These are phyloP conservation scores for Rutstroemia sp. DNA, from an alignment of 2,329 filamentous ascomycete genomes.

Conservation along the genomic window DNA sequence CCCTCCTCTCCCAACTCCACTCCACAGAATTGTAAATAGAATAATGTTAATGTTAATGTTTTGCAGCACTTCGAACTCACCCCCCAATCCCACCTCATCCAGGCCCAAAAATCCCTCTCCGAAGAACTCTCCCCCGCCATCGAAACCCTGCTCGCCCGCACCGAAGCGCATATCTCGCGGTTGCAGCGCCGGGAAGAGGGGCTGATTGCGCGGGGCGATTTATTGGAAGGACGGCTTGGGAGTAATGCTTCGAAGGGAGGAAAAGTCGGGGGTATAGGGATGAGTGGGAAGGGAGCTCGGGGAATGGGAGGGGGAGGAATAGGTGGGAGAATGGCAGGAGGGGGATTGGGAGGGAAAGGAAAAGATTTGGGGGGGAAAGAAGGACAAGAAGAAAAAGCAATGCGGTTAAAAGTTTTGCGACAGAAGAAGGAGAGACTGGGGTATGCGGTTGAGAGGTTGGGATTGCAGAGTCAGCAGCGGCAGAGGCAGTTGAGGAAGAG, in stretches of 20 bases:
- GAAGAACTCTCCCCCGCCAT: conserved; percentile 69
- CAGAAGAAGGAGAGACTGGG: conserved; percentile 65
- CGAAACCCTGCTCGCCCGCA: conserved; percentile 51
- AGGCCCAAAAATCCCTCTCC: conserved; percentile 57
- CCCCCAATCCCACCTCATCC: conserved; percentile 54
- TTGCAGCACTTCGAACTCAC: conserved; percentile 69
- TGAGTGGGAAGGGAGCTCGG: conserved; percentile 26
- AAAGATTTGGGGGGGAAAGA: conserved; percentile 13
- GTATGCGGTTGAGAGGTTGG: conserved; percentile 62
- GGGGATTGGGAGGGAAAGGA: neutral
- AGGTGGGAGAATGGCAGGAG: neutral
- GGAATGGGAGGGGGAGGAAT: conserved; percentile 34
- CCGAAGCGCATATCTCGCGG: conserved; percentile 57
- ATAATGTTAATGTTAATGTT: no score
- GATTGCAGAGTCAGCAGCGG: conserved; percentile 59
- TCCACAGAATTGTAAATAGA: no score
- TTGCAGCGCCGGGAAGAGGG: conserved; percentile 58
- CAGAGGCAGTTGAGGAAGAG: conserved; percentile 67
- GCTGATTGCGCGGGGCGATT: conserved; percentile 56
- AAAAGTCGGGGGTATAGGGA: no score
- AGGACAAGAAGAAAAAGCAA: conserved; percentile 19
- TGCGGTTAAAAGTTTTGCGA: conserved; percentile 51
- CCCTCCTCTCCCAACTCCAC: no score
- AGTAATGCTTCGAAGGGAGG: conserved; percentile 38
- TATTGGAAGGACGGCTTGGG: conserved; percentile 56